Evolutionary conservation across 257 asterid genomes (phyloP), one percentile per base, ranked within the genome.

Genomic region (Gynochthodes officinalis): DNA sequence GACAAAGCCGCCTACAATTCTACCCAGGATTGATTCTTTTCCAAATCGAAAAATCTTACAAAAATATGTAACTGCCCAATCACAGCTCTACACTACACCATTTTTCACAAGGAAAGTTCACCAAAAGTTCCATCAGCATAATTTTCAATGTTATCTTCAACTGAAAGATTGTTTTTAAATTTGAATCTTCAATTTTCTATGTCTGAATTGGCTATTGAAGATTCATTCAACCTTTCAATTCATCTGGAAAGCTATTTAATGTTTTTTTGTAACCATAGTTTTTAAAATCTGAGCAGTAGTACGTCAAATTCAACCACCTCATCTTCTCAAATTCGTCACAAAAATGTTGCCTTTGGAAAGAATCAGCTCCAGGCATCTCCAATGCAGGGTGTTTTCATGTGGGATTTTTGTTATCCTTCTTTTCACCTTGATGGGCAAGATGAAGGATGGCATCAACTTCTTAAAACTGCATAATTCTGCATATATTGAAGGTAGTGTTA

Each of bases 371-470:
- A 67, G 44, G 7, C 25, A 44, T 25, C 42, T 30, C 27, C 57
- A 67, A 4, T 67, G 46, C 57, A 52, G 44, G 42, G 30, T 52
- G 30, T 3, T 69, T 33, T 69, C 42, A 52, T 50, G 49, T 55
- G 63, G 63, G 33, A n/a, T 69, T 69, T 52, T 46, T 18, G 25
- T 69, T 39, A 14, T 69, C 35, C 50, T 69, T 25, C 30, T 69
- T 27, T 39, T 69, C 49, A 52, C 63, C 19, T 21, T 69, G 16
- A 5, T 69, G 5, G 9, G 50, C n/a, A 69, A 35, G 50, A 69
- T 18, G 63, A 52, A 15, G 50, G 23, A 54, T 23, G 16, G 50
- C 15, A n/a, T 35, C 43, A 63, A 2, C 50, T 9, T 35, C 50
- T 27, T 50, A 35, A 55, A 18, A n/a, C 4, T 50, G 59, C 23